These are phyloP conservation scores for Penicillium rolfsii DNA, from an alignment of 2,329 filamentous ascomycete genomes.

Conservation along the genomic window DNA sequence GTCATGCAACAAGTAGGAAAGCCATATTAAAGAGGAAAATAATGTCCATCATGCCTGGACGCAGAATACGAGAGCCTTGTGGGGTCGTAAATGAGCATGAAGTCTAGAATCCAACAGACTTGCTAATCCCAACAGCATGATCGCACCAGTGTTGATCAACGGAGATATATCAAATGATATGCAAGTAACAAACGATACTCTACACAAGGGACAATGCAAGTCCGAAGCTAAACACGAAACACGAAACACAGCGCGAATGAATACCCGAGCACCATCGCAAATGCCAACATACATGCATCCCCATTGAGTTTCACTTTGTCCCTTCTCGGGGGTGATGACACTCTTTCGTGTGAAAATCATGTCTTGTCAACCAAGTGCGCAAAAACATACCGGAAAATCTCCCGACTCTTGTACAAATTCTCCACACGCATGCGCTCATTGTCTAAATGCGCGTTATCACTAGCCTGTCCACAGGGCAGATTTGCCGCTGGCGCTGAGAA, in stretches of 20 bases:
- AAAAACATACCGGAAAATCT: slow-evolving; percentile 90
- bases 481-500: slow-evolving; percentile 90
- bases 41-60: not conserved
- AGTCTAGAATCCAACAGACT: not conserved
- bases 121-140: no score
- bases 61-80: not conserved
- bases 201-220: not conserved
- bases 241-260: not conserved
- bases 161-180: not conserved
- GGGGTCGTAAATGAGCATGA: not conserved
- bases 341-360: slow-evolving; percentile 9
- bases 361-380: slow-evolving; percentile 57
- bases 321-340: not conserved
- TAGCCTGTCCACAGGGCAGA: slow-evolving; percentile 91
- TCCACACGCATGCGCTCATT: slow-evolving; percentile 88
- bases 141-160: not conserved
- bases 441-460: slow-evolving; percentile 89
- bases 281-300: not conserved
- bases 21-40: not conserved
- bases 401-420: slow-evolving; percentile 87
- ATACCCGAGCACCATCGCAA: not conserved
- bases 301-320: not conserved
- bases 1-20: not conserved
- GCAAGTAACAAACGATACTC: not conserved
- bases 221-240: not conserved